phyloP scores from a whole-genome alignment of 805 yeast species.

The Candida loeiensis region DNA sequence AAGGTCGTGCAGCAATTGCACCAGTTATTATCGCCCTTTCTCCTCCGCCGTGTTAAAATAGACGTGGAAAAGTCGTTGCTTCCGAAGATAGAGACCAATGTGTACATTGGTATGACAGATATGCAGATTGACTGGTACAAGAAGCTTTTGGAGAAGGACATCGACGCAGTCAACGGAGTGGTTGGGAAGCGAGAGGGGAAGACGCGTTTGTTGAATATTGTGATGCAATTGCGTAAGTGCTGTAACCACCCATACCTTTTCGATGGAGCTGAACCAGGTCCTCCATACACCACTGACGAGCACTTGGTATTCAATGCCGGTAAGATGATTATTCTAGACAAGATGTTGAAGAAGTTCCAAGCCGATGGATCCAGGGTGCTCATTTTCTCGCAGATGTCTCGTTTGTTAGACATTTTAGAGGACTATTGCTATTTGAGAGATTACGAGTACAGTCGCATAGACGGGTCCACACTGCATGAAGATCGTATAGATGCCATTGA shows the following conservation, averaged over 20 bases:
- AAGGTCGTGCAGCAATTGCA: constrained; percentile 84
- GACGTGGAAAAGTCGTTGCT: constrained; percentile 89
- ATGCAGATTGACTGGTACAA: constrained; percentile 95
- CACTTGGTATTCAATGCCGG: constrained; percentile 89
- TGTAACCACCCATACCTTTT: constrained; percentile 96
- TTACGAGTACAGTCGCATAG: constrained; percentile 85
- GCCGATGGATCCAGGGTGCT: constrained; percentile 83
- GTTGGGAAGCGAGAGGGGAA: constrained; percentile 93
- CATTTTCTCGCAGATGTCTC: constrained; percentile 91
- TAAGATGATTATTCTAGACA: constrained; percentile 85
- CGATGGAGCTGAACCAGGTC: constrained; percentile 99
- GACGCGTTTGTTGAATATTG: constrained; percentile 85
- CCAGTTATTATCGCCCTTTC: constrained; percentile 81
- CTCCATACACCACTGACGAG: constrained; percentile 94
- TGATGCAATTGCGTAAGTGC: constrained; percentile 94
- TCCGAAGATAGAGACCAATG: constrained; percentile 86
- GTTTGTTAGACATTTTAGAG: constrained; percentile 83
- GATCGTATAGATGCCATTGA: constrained; percentile 91
- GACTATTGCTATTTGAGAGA: constrained; percentile 87
- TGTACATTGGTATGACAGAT: constrained; percentile 91
- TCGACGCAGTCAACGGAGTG: constrained; percentile 94
- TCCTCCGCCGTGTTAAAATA: constrained; percentile 82
- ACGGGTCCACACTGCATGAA: constrained; percentile 90
- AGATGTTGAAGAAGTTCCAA: constrained; percentile 67
- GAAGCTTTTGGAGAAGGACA: constrained; percentile 82